phyloP scores from a whole-genome alignment of 805 yeast genomes.

The Candida insectalens region DNA sequence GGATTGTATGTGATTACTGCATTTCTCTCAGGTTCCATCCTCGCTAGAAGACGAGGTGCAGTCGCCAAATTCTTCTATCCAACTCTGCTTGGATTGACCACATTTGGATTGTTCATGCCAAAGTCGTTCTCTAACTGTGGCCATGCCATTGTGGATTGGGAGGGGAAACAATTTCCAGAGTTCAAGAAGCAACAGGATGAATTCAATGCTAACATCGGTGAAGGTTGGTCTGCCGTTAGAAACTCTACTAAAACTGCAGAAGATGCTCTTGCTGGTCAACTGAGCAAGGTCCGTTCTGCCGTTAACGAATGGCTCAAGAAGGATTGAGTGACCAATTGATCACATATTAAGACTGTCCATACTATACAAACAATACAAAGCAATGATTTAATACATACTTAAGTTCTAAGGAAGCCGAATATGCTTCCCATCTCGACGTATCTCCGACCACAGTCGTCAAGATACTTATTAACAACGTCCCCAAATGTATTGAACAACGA shows the following conservation, averaged over 20 bases:
- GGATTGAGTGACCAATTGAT: background rate
- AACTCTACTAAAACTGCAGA: conserved; percentile 4
- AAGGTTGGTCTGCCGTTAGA: conserved; percentile 1
- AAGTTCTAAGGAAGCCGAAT: conserved; percentile 33
- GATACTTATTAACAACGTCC: conserved; percentile 59
- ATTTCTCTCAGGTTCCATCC: conserved; percentile 46
- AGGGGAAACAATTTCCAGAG: conserved; percentile 29
- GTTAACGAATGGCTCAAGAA: conserved; percentile 2
- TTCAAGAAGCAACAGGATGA: conserved; percentile 17
- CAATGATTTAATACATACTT: too few relatives aligned
- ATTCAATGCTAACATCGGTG: background rate
- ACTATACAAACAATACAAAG: background rate
- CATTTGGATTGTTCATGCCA: conserved; percentile 41
- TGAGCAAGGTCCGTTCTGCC: conserved; percentile 5
- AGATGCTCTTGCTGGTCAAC: conserved; percentile 5
- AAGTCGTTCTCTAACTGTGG: conserved; percentile 29
- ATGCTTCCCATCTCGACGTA: conserved; percentile 78
- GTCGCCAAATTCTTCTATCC: conserved; percentile 46
- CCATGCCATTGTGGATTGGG: conserved; percentile 18
- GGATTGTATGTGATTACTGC: conserved; percentile 45
- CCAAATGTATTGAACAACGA: conserved; percentile 43
- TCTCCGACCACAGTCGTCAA: conserved; percentile 77
- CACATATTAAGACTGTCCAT: conserved; percentile 1
- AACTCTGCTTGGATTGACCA: conserved; percentile 34
- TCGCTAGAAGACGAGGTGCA: conserved; percentile 36